phyloP scores from a whole-genome alignment of 371 early-diverging fungal species.

The Zancudomyces culisetae region DNA sequence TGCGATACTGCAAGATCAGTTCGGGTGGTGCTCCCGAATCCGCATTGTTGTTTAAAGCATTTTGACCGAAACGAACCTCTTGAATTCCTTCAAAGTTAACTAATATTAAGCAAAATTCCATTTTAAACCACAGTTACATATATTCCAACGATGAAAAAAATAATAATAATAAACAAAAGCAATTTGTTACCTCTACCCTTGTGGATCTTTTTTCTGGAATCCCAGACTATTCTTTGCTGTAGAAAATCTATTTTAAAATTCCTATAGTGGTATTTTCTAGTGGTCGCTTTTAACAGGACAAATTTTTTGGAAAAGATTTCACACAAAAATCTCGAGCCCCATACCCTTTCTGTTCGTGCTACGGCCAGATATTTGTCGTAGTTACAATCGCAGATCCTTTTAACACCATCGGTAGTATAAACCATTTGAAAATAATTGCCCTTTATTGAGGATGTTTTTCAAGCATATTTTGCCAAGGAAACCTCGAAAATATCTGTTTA shows the following conservation, averaged over 20 bases:
- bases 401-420: neutral
- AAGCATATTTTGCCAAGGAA: neutral
- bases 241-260: constrained; percentile 21
- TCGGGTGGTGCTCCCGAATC: constrained; percentile 12
- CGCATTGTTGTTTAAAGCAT: constrained; percentile 17
- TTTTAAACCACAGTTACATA: too few species aligned
- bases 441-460: neutral
- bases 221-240: constrained; percentile 24
- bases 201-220: constrained; percentile 21
- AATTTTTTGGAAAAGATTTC: constrained; percentile 6
- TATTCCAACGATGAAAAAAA: neutral
- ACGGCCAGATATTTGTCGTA: neutral
- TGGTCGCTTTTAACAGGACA: constrained; percentile 20
- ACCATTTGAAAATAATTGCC: neutral
- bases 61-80: constrained; percentile 19
- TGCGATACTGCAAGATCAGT: constrained; percentile 8
- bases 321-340: neutral
- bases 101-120: too few species aligned
- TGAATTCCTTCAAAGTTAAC: constrained; percentile 23
- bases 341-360: neutral
- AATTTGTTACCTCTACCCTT: constrained; percentile 1
- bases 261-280: constrained; percentile 16
- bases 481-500: neutral
- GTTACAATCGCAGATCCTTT: neutral
- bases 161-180: neutral